A percentile compares a stretch with the other conserved stretches of the same genome.
Conservation (phyloP, 2,329 filamentous ascomycete genomes). For the Colletotrichum magnum region DNA sequence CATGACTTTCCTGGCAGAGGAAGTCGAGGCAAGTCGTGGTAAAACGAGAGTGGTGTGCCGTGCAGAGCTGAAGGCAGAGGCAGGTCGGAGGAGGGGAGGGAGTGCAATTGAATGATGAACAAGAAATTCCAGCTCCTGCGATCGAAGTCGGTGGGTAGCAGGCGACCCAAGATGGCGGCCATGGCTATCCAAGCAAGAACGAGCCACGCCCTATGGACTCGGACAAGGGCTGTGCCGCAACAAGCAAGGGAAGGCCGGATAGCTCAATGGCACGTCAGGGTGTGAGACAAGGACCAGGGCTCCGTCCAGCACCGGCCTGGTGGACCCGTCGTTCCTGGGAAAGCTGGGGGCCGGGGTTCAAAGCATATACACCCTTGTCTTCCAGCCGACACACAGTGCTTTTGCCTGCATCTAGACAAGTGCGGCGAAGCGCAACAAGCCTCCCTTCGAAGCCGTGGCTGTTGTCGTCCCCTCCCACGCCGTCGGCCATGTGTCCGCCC, state of each 20-base stretch:
- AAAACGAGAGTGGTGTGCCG: slow-evolving; percentile 14
- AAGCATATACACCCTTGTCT: slow-evolving; percentile 23
- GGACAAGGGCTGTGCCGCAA: slow-evolving; percentile 38
- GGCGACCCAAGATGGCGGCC: slow-evolving; percentile 29
- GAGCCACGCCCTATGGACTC: slow-evolving; percentile 26
- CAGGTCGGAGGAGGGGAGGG: slow-evolving; percentile 14
- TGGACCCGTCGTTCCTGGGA: slow-evolving; percentile 36
- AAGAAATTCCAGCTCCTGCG: slow-evolving; percentile 33
- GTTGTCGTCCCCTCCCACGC: slow-evolving; percentile 18
- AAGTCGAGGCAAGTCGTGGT: background rate
- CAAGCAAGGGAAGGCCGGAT: slow-evolving; percentile 38
- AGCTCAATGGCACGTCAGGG: slow-evolving; percentile 36
- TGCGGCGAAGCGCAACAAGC: slow-evolving; percentile 34
- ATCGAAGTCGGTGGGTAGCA: slow-evolving; percentile 33
- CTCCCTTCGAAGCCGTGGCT: slow-evolving; percentile 28
- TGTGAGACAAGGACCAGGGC: slow-evolving; percentile 38
- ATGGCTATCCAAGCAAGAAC: slow-evolving; percentile 26
- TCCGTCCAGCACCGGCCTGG: slow-evolving; percentile 35
- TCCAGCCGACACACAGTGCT: slow-evolving; percentile 25
- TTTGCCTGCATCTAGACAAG: slow-evolving; percentile 33
- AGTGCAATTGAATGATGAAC: slow-evolving; percentile 33
- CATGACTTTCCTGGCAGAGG: slow-evolving; percentile 4
- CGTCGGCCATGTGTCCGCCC: slow-evolving; percentile 28
- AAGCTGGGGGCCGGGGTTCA: slow-evolving; percentile 37
- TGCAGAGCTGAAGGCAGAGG: slow-evolving; percentile 1